Base-by-base conservation (phyloP, 129 eudicot species). In the Helianthus annuus region DNA sequence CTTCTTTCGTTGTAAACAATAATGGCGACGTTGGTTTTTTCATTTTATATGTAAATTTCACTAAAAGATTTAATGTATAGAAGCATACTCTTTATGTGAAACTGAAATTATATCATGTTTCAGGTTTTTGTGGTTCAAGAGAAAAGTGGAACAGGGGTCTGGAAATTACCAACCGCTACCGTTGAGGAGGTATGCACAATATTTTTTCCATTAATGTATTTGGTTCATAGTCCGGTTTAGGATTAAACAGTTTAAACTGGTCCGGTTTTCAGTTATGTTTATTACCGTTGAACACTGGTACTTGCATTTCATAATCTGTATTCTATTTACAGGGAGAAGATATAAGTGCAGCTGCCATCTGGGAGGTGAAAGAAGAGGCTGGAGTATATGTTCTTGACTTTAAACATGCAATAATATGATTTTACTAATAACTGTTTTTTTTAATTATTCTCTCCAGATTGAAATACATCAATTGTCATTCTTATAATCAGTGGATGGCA, bases 301-400 rank as follows among this genome's bases (percentile, higher is more conserved):
- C n/a, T n/a, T n/a, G n/a, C n/a, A n/a, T n/a, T n/a, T n/a, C n/a
- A n/a, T n/a, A n/a, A n/a, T n/a, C n/a, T n/a, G n/a, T n/a, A n/a
- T 66, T 27, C 32, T 27, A 9, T 10, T 16, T 27, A 46, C 67
- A 86, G 91, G 89, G 92, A 42, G 92, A 84, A 84, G 85, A 81
- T 76, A 29, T 87, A 71, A 54, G 85, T 34, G 70, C 56, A 29
- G 92, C 89, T 63, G 89, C 89, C 62, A 61, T 81, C n/a, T 81
- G 92, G 61, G 92, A 87, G 73, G 89, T 87, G 66, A 84, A 81
- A 81, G 92, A 87, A 84, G 92, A 87, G 76, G 17, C 92, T 58
- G 92, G 87, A 45, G 92, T 87, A 87, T 79, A 87, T 81, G 52
- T 63, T 64, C n/a, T 55, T 4, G 4, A 32, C 10, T 51, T 3